phyloP scores from a whole-genome alignment of 306 rosid genomes.

The Trichosanthes truncata region DNA sequence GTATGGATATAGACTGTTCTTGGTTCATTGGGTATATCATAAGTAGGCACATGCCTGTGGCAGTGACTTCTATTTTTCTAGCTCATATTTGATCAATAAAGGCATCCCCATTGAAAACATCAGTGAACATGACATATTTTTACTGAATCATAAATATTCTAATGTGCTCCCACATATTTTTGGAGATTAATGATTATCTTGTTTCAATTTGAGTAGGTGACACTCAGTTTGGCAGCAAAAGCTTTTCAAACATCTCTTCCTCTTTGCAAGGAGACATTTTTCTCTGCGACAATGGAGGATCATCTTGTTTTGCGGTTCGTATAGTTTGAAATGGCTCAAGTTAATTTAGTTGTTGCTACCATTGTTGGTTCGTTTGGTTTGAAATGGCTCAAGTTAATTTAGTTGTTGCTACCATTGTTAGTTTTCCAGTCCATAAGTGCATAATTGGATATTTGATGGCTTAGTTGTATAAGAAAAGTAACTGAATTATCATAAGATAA shows the following conservation, averaged over 20 bases:
- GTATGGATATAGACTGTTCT: not conserved
- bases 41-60: not conserved
- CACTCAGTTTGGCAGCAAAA: constrained; percentile 81
- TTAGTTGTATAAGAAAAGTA: not conserved
- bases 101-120: not conserved
- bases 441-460: not conserved
- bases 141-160: not conserved
- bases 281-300: constrained; percentile 68
- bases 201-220: constrained; percentile 39
- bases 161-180: not conserved
- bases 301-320: constrained; percentile 60
- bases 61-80: not conserved
- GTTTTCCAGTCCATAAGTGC: not conserved
- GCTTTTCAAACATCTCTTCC: constrained; percentile 74
- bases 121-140: not conserved
- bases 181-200: not conserved
- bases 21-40: not conserved
- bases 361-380: not conserved
- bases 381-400: not conserved
- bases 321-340: not conserved
- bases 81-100: not conserved
- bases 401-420: not conserved
- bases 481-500: not conserved
- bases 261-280: constrained; percentile 85
- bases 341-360: not conserved